Conservation (phyloP, 371 early-diverging fungal genomes). For the Batkoa obscura region DNA sequence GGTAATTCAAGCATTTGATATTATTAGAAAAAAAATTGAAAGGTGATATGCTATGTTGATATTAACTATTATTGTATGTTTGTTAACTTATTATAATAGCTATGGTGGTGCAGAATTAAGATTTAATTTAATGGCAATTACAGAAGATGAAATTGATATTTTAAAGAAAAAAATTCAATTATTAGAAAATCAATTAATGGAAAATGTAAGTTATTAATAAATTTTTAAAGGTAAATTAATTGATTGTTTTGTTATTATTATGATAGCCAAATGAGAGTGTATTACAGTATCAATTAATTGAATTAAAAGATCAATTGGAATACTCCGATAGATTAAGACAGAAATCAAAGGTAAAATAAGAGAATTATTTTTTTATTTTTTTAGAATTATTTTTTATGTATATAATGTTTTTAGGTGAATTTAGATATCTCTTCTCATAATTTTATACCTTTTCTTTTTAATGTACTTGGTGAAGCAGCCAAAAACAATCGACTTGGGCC, state of each 20-base stretch:
- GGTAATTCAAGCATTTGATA: conserved; percentile 41
- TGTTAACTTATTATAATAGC: neutral
- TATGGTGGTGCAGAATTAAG: conserved; percentile 47
- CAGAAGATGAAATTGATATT: conserved; percentile 24
- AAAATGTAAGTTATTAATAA: neutral
- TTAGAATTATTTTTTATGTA: no score
- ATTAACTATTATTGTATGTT: neutral
- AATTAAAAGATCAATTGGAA: neutral
- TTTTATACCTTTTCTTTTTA: neutral
- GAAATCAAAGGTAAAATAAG: no score
- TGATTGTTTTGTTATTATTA: neutral
- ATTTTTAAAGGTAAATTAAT: neutral
- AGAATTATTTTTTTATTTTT: no score
- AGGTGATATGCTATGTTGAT: conserved; percentile 15
- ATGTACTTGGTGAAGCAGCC: neutral
- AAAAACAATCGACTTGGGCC: neutral
- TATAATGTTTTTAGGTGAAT: no score
- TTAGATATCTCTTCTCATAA: neutral
- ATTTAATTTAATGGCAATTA: conserved; percentile 76
- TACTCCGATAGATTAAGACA: no score
- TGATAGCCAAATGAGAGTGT: no score
- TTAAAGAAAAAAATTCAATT: neutral
- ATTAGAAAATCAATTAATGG: neutral
- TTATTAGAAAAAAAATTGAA: conserved; percentile 49
- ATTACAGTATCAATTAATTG: neutral